These are phyloP conservation scores for Aspergillus homomorphus DNA, from an alignment of 495 filamentous ascomycete species.

Conservation along the genomic window DNA sequence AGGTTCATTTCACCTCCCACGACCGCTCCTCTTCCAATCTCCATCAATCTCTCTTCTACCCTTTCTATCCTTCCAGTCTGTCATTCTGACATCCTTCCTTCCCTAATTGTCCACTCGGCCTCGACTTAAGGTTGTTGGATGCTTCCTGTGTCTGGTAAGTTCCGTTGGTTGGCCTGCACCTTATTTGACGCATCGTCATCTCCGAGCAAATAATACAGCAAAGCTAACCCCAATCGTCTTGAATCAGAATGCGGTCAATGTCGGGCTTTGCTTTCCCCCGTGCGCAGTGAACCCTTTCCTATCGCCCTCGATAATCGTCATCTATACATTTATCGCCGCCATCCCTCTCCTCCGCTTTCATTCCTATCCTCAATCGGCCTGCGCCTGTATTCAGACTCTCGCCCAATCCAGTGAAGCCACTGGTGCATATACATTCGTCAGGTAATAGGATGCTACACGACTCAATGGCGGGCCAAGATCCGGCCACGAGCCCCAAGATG, in stretches of 20 bases:
- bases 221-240: conserved; percentile 5
- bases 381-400: neutral
- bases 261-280: conserved; percentile 2
- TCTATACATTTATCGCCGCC: neutral
- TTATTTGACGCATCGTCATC: neutral
- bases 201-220: neutral
- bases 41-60: neutral
- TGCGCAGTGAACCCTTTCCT: conserved; percentile 2
- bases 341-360: neutral
- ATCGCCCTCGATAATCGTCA: neutral
- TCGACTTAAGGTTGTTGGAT: neutral
- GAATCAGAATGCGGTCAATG: conserved; percentile 14
- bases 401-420: conserved; percentile 1
- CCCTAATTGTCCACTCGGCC: neutral
- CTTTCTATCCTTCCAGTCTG: neutral
- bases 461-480: conserved; percentile 41
- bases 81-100: neutral
- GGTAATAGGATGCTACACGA: conserved; percentile 36
- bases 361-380: neutral
- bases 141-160: conserved; percentile 1
- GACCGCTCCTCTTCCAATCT: neutral
- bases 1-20: neutral
- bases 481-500: conserved; percentile 35
- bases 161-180: neutral
- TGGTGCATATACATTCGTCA: neutral